A percentile compares a stretch with the other conserved stretches of the same genome.
Conservation (phyloP, 805 yeast species). For the Naumovozyma castellii region DNA sequence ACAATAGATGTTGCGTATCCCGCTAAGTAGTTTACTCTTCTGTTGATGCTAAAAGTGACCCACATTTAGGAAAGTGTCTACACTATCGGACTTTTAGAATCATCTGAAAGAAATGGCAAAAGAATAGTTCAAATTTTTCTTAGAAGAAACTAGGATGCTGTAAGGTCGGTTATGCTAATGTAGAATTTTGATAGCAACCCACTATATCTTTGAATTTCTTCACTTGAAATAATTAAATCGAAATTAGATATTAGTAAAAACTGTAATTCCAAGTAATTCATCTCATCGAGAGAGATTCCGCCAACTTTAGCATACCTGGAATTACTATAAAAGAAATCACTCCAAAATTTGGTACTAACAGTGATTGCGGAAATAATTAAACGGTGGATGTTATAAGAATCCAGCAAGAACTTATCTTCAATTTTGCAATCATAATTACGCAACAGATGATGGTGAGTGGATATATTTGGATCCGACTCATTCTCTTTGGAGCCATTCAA, state of each 20-base stretch:
- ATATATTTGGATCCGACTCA: neutral
- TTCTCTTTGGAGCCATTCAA: constrained; percentile 5
- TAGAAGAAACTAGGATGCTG: too few species aligned
- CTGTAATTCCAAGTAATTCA: constrained; percentile 86
- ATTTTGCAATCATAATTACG: neutral
- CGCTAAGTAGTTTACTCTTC: too few species aligned
- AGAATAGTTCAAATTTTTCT: too few species aligned
- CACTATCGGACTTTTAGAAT: too few species aligned
- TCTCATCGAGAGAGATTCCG: constrained; percentile 85
- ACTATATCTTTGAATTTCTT: constrained; percentile 85
- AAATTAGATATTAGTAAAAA: constrained; percentile 79
- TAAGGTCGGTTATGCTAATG: neutral
- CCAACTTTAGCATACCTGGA: constrained; percentile 93
- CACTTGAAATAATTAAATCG: constrained; percentile 75
- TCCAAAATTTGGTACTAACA: constrained; percentile 87
- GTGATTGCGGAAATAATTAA: constrained; percentile 90
- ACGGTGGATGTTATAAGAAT: constrained; percentile 89
- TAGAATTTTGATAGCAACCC: constrained; percentile 78
- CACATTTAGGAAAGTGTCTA: too few species aligned
- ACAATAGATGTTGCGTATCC: too few species aligned
- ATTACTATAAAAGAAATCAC: constrained; percentile 90
- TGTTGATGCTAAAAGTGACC: too few species aligned
- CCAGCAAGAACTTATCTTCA: constrained; percentile 71
- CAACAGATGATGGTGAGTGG: neutral
- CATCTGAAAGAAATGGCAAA: too few species aligned